These are phyloP conservation scores for Ustulina deusta DNA, from an alignment of 2,329 filamentous ascomycete species.

Conservation along the genomic window DNA sequence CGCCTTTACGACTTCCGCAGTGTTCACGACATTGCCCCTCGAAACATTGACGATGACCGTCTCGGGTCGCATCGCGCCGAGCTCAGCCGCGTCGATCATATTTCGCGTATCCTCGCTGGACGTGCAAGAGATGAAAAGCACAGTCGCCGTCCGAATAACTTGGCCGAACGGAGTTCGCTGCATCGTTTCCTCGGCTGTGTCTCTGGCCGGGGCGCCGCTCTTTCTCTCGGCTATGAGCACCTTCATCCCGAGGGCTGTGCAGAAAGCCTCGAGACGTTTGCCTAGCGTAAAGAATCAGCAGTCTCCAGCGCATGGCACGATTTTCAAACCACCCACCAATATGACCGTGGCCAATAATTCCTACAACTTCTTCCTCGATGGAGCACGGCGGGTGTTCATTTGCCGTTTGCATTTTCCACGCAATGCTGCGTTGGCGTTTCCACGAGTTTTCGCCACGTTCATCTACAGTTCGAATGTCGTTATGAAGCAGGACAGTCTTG, in stretches of 20 bases:
- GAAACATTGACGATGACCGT: constrained; percentile 45
- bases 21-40: constrained; percentile 42
- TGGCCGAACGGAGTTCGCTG: constrained; percentile 40
- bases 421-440: constrained; percentile 39
- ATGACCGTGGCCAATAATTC: constrained; percentile 42
- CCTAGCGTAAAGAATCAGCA: constrained; percentile 28
- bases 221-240: constrained; percentile 44
- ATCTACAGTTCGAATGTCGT: constrained; percentile 35
- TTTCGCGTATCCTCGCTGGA: constrained; percentile 33
- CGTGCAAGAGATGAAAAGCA: constrained; percentile 43
- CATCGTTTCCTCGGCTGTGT: not conserved
- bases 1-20: constrained; percentile 46
- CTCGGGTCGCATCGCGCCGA: constrained; percentile 41
- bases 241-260: constrained; percentile 44
- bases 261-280: constrained; percentile 40
- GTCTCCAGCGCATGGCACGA: not conserved
- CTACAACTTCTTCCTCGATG: constrained; percentile 41
- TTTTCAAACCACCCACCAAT: constrained; percentile 36
- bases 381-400: constrained; percentile 35
- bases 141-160: constrained; percentile 38
- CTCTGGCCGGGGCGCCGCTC: not conserved
- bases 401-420: constrained; percentile 40
- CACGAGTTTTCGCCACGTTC: constrained; percentile 36
- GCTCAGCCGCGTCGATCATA: constrained; percentile 42
- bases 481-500: constrained; percentile 42